These are phyloP conservation scores for Carallia pectinifolia DNA, from an alignment of 345 rosid species.

Conservation along the genomic window DNA sequence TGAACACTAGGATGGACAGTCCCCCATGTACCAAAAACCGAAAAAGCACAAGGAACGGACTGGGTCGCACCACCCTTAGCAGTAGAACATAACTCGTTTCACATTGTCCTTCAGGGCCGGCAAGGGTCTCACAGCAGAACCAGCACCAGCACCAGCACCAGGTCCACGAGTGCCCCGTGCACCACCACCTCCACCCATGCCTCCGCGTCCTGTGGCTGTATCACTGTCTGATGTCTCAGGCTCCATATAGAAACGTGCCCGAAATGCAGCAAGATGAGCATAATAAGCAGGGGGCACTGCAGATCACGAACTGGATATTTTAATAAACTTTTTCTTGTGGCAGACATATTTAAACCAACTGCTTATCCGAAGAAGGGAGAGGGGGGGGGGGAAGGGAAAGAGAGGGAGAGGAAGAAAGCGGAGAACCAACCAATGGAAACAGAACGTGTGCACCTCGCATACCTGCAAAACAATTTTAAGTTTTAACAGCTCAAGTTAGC, in stretches of 20 bases:
- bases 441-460: constrained; percentile 94
- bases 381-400: not conserved
- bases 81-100: constrained; percentile 93
- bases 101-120: constrained; percentile 91
- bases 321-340: not conserved
- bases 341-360: not conserved
- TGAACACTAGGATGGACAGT: no score
- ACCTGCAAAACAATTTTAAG: constrained; percentile 38
- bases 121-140: constrained; percentile 69
- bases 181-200: constrained; percentile 47
- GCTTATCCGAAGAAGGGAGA: not conserved
- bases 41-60: no score
- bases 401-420: no score
- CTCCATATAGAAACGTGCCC: constrained; percentile 98
- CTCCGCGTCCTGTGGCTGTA: constrained; percentile 53
- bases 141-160: constrained; percentile 40
- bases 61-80: constrained; percentile 25
- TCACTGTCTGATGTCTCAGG: constrained; percentile 98
- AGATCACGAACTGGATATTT: not conserved
- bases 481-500: no score
- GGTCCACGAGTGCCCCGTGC: constrained; percentile 57
- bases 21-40: no score
- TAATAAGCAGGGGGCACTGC: constrained; percentile 97
- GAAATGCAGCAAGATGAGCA: constrained; percentile 96
- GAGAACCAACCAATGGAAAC: constrained; percentile 77